Conservation (phyloP, 441 rosid genomes). For the Jatropha podagrica region DNA sequence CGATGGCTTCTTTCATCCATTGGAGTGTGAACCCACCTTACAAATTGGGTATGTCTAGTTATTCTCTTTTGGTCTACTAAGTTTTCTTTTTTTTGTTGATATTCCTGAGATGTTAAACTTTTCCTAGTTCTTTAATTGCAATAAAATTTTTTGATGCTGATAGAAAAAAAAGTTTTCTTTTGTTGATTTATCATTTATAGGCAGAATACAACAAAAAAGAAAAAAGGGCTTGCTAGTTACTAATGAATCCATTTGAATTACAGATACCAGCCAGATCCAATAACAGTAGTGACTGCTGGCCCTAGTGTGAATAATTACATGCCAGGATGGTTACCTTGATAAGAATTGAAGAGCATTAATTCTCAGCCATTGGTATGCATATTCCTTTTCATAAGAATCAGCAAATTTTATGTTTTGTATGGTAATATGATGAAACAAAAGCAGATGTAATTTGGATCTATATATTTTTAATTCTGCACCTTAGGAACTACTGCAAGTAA, state of each 20-base stretch:
- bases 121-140: no score
- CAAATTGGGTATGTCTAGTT: constrained; percentile 70
- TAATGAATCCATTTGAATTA: constrained; percentile 13
- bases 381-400: constrained; percentile 13
- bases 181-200: no score
- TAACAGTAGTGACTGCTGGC: constrained; percentile 55
- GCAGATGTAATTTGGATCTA: constrained; percentile 11
- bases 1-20: constrained; percentile 78
- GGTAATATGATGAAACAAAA: constrained; percentile 20
- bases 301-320: constrained; percentile 84
- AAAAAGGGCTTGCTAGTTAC: not conserved
- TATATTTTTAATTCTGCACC: constrained; percentile 6
- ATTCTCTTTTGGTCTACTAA: not conserved
- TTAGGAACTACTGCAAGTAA: constrained; percentile 23
- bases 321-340: constrained; percentile 90
- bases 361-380: constrained; percentile 6
- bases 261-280: constrained; percentile 70
- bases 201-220: no score
- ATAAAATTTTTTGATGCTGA: no score
- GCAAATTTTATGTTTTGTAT: constrained; percentile 23
- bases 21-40: constrained; percentile 89
- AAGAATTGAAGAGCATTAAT: not conserved
- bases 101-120: no score
- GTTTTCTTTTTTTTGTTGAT: not conserved
- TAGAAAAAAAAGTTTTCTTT: no score